Percentiles rank a stretch among this genome's conserved stretches.
Evolutionary conservation across 192 early-diverging fungal species (phyloP).

Genomic region (Glomus cerebriforme): DNA sequence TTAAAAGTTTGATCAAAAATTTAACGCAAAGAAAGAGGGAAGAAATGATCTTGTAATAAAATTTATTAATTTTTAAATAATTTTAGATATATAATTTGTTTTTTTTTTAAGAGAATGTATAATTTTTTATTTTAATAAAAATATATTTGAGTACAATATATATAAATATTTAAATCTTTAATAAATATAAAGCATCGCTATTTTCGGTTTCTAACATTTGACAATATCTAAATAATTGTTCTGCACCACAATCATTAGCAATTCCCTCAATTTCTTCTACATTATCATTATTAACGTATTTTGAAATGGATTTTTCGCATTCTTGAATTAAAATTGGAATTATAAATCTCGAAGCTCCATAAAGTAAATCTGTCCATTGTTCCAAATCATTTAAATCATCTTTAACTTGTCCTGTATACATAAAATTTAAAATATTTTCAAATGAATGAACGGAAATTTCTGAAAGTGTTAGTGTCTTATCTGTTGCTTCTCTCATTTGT

Average conservation of each 20-base stretch:
- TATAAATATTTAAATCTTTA: too few species aligned
- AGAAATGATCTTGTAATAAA: too few species aligned
- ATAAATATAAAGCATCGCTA: not conserved
- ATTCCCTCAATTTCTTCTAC: not conserved
- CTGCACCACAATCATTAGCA: not conserved
- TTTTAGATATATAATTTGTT: too few species aligned
- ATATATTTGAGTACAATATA: too few species aligned
- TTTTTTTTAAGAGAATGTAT: too few species aligned
- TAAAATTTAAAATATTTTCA: not conserved
- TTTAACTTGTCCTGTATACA: not conserved
- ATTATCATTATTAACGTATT: not conserved
- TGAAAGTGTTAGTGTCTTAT: not conserved
- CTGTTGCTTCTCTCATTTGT: not conserved
- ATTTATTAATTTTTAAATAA: too few species aligned
- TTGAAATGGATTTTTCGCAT: not conserved
- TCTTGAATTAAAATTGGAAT: not conserved
- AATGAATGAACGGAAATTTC: not conserved
- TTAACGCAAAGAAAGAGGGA: too few species aligned
- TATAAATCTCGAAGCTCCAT: not conserved
- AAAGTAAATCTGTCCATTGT: slow-evolving; percentile 1
- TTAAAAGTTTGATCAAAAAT: too few species aligned
- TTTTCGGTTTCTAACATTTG: not conserved
- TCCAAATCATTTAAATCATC: not conserved
- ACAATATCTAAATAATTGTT: slow-evolving; percentile 7
- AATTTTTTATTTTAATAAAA: too few species aligned